Evolutionary conservation across 2,329 filamentous ascomycete genomes (phyloP), one percentile per base, ranked within the genome.

Genomic region (Didymellaceae sp.): DNA sequence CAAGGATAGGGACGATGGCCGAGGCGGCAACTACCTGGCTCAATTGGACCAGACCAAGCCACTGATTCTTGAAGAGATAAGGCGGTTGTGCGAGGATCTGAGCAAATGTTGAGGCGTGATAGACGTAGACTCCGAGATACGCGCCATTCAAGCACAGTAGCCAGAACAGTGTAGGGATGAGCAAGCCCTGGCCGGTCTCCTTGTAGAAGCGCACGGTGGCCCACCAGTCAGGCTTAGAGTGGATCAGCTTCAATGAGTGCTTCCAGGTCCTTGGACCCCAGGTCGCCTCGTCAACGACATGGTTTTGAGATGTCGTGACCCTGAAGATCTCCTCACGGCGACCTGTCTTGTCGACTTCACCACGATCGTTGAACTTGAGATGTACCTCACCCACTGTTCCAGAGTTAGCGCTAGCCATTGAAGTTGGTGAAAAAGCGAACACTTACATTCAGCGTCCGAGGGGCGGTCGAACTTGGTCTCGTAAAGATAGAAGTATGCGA

Each of bases 21-120:
- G 21, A 10, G 10, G 34, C 34, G 21, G 21, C 34, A 8, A 38
- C 21, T 10, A 38, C 20, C 10, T 38, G 34, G 7, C 34, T 38
- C n/a, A 38, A 17, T n/a, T 38, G 34, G 10, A 38, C 21, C 4
- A 38, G 11, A 4, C 34, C 34, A 14, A 38, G 34, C 34, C 34
- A 38, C 7, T 38, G 34, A n/a, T 38, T 38, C 21, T 38, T 38
- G 34, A 38, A 38, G 2, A 38, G 21, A 21, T 38, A 38, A n/a
- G 34, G 34, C 5, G 34, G 34, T 10, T 38, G 20, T 16, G 34
- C 20, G 11, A 38, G 34, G 11, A 38, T 38, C n/a, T 38, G 34
- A 25, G 34, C 34, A 10, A 38, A 38, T 8, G 34, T 38, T 21
- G 34, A 24, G 10, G 34, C 34, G n/a, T 38, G 34, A n/a, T 25